Base-by-base conservation (phyloP, 768 basidiomycete species). In the Grammothele lineata region DNA sequence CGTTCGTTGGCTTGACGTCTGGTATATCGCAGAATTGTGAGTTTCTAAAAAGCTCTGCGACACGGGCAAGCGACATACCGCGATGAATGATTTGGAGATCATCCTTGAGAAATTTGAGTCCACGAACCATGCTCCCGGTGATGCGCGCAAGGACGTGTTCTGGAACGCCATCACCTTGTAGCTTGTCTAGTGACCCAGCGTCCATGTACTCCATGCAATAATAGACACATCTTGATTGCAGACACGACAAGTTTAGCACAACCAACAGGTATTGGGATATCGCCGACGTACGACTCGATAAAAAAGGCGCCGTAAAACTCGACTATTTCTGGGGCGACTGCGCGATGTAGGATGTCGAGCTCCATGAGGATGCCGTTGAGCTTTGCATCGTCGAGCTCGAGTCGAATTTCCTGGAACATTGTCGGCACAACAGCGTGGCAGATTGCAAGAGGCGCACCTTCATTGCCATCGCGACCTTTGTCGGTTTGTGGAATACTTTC, bases 151-250 rank as follows among this genome's bases (percentile, higher is more conserved):
- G 71, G 9, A 95, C 91, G 30, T 81, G 73, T 62, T 99, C 96
- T 1, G 75, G 72, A 2, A 85, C 72, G 33, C 67, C 66, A 10
- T 57, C 66, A 15, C 62, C 66, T 53, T 75, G 68, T 22, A 98
- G 75, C 54, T 85, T 89, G 64, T 97, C 96, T 38, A 99, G 76
- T 33, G 85, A 88, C n/a, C 94, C 93, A 10, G 93, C 94, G 63
- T 99, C 95, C 96, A 99, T 99, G 69, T 85, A 91, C 72, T 99
- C 96, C 94, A 98, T 98, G 68, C 94, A 98, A 66, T 96, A 97
- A 69, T 99, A 97, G 19, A 99, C 96, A 65, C 95, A 63, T 18
- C 62, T 63, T 15, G 1, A 21, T n/a, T n/a, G 25, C 14, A 26
- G 19, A 5, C 6, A 17, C 12, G 27, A 21, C 4, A 4, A 14